Percentiles rank a stretch among this genome's conserved stretches.
Conservation (phyloP, 2,329 filamentous ascomycete genomes). For the Paradendryphiella salina region DNA sequence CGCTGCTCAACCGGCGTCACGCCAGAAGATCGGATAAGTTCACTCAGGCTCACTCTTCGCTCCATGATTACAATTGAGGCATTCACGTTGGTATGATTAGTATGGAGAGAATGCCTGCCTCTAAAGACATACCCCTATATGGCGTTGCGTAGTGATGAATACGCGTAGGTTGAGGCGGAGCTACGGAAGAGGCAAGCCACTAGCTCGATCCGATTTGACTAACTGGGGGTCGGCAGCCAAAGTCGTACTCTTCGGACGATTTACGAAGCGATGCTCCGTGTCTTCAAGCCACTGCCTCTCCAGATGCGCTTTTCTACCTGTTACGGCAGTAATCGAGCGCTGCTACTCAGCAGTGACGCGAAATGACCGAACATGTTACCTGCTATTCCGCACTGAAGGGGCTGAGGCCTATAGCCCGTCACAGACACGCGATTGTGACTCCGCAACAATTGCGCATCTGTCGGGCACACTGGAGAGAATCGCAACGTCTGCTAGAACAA, state of each 20-base stretch:
- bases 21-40: constrained; percentile 38
- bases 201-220: constrained; percentile 13
- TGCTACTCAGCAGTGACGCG: background rate
- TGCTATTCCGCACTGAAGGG: background rate
- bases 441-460: background rate
- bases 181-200: constrained; percentile 7
- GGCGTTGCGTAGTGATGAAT: constrained; percentile 15
- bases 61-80: constrained; percentile 25
- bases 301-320: background rate
- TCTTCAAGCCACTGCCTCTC: background rate
- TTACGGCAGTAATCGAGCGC: background rate
- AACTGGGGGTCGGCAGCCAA: constrained; percentile 4
- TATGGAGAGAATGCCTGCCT: background rate
- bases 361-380: background rate
- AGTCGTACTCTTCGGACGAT: constrained; percentile 5
- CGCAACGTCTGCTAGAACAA: constrained; percentile 10
- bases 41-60: constrained; percentile 31
- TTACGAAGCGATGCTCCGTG: constrained; percentile 6
- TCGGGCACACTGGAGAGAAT: background rate
- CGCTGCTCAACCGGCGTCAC: constrained; percentile 31
- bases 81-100: constrained; percentile 6
- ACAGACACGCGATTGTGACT: background rate
- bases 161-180: constrained; percentile 27
- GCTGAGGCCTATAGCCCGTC: background rate
- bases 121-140: background rate